Evolutionary conservation across 192 early-diverging fungal species (phyloP).

Genomic region (Lobosporangium transversale): DNA sequence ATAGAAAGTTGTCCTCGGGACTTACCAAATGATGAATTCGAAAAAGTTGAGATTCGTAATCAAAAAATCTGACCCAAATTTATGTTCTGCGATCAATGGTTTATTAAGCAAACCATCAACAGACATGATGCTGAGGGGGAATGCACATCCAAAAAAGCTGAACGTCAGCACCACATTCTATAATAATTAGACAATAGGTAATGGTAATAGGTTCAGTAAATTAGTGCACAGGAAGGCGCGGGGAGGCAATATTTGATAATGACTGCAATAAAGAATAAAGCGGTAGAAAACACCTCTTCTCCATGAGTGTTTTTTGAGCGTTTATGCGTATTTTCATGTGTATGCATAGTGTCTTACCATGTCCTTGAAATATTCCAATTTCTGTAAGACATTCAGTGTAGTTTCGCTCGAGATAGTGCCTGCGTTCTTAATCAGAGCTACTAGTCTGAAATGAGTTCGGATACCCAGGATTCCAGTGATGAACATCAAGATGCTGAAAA

Average conservation of each 20-base stretch:
- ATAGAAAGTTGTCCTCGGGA: no score
- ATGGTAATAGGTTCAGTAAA: no score
- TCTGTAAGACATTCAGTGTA: conserved; percentile 26
- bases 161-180: conserved; percentile 45
- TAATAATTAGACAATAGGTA: no score
- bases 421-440: conserved; percentile 16
- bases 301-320: no score
- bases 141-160: conserved; percentile 25
- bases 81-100: conserved; percentile 24
- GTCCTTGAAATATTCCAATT: conserved; percentile 49
- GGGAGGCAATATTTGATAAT: no score
- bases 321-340: no score
- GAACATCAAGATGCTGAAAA: conserved; percentile 31
- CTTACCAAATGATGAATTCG: conserved; percentile 48
- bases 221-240: no score
- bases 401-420: conserved; percentile 26
- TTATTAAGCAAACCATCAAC: conserved; percentile 22
- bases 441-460: conserved; percentile 25
- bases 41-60: conserved; percentile 53
- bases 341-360: conserved; percentile 22
- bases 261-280: no score
- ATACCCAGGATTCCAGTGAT: conserved; percentile 25
- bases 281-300: no score
- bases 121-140: conserved; percentile 32
- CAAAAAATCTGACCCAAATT: conserved; percentile 46